A percentile compares a stretch with the other conserved stretches of the same genome.
Evolutionary conservation across 1,284 basidiomycete genomes (phyloP).

Genomic region (Cryptococcus hybrid): DNA sequence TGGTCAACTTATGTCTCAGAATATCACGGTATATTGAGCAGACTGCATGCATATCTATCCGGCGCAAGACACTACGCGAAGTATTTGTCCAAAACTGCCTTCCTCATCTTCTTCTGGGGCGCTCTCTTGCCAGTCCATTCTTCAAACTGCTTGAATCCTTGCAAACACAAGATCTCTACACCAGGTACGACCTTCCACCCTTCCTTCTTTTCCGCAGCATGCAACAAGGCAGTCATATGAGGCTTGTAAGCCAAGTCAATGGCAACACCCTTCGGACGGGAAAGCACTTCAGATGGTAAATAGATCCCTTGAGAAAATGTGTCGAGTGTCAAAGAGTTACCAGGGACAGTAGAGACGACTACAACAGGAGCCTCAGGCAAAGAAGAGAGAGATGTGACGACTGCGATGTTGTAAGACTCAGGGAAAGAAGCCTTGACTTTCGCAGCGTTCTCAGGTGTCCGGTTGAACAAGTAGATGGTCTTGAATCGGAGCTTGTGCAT

Average conservation of each 20-base stretch:
- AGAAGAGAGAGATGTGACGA: slow-evolving; percentile 60
- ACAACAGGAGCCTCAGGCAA: slow-evolving; percentile 64
- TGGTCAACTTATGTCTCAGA: too few species aligned
- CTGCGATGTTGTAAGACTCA: slow-evolving; percentile 54
- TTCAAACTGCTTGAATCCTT: slow-evolving; percentile 81
- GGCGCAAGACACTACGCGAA: slow-evolving; percentile 8
- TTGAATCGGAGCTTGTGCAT: slow-evolving; percentile 66
- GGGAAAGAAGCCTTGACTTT: slow-evolving; percentile 68
- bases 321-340: slow-evolving; percentile 59
- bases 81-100: slow-evolving; percentile 50
- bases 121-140: slow-evolving; percentile 66
- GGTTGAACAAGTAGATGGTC: slow-evolving; percentile 79
- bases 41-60: too few species aligned
- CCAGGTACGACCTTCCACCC: slow-evolving; percentile 75
- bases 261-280: slow-evolving; percentile 59
- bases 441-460: slow-evolving; percentile 70
- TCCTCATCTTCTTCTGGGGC: slow-evolving; percentile 49
- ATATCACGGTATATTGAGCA: too few species aligned
- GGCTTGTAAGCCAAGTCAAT: slow-evolving; percentile 93
- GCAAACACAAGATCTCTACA: slow-evolving; percentile 79
- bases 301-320: slow-evolving; percentile 53
- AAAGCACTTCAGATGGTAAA: slow-evolving; percentile 56
- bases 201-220: slow-evolving; percentile 37
- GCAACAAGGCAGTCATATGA: slow-evolving; percentile 53
- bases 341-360: slow-evolving; percentile 83